Percentiles rank a stretch among this genome's conserved stretches.
Conservation (phyloP, 2,329 filamentous ascomycete genomes). For the Grosmannia serpens region DNA sequence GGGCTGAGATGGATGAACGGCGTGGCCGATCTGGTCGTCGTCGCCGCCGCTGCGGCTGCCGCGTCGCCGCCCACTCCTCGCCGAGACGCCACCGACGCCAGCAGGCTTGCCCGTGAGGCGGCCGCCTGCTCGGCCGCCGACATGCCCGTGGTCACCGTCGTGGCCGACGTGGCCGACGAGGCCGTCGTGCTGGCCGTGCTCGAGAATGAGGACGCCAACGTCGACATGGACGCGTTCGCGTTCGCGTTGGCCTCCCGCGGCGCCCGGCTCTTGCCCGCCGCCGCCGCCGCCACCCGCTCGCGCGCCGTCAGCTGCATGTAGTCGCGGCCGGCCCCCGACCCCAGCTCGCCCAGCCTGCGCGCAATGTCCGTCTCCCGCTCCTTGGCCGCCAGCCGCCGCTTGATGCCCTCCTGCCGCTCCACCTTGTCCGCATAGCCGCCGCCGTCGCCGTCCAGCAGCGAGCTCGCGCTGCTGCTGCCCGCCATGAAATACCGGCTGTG, state of each 20-base stretch:
- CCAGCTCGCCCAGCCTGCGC: constrained; percentile 52
- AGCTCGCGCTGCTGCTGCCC: constrained; percentile 31
- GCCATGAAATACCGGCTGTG: constrained; percentile 44
- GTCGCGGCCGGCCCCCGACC: constrained; percentile 55
- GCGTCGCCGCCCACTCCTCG: not conserved
- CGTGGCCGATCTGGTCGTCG: not conserved
- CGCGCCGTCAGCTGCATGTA: constrained; percentile 44
- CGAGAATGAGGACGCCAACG: no score
- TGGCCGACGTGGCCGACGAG: not conserved
- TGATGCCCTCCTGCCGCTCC: constrained; percentile 54
- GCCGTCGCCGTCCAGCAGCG: constrained; percentile 51
- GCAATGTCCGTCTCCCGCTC: constrained; percentile 66
- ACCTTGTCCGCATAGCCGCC: constrained; percentile 43
- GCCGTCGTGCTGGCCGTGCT: constrained; percentile 4
- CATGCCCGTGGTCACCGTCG: not conserved
- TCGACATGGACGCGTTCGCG: not conserved
- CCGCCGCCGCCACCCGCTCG: not conserved
- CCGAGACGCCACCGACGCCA: constrained; percentile 7
- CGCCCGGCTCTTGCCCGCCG: not conserved
- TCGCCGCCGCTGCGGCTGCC: not conserved
- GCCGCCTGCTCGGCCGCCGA: constrained; percentile 11
- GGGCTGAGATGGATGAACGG: constrained; percentile 44
- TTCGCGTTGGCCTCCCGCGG: no score
- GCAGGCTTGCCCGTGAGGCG: constrained; percentile 7
- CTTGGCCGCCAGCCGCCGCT: constrained; percentile 50